Conservation (phyloP, 2,329 filamentous ascomycete genomes). For the Alternaria incomplexa region DNA sequence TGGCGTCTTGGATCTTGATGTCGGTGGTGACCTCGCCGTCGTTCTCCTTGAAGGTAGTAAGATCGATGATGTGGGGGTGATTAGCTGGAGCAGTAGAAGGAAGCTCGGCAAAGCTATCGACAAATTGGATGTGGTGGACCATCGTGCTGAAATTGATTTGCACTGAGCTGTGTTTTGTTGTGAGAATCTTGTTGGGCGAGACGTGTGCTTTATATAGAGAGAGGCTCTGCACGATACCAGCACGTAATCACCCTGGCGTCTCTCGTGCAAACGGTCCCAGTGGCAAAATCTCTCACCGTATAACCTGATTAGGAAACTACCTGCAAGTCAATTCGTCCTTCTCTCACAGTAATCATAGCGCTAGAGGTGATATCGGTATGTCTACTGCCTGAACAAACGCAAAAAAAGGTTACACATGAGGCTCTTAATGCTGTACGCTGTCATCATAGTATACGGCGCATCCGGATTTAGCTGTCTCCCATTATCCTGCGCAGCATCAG, state of each 20-base stretch:
- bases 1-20: neutral
- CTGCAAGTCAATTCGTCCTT: no score
- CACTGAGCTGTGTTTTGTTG: no score
- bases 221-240: no score
- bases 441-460: neutral
- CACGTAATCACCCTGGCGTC: no score
- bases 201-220: neutral
- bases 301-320: no score
- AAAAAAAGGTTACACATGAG: neutral
- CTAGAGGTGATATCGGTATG: no score
- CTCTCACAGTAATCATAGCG: no score
- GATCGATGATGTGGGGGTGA: constrained; percentile 11
- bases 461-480: constrained; percentile 16
- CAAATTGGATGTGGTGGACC: neutral
- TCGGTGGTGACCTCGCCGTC: neutral
- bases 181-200: neutral
- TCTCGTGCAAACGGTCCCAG: no score
- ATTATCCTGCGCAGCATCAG: constrained; percentile 53
- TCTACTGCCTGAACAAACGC: no score
- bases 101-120: neutral
- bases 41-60: neutral
- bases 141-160: neutral
- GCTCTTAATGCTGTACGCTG: neutral
- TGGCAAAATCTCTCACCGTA: no score
- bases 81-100: neutral